Evolutionary conservation across 176 grass and related monocot species (phyloP), one percentile per base, ranked within the genome.

Genomic region (Hyparrhenia diplandra): DNA sequence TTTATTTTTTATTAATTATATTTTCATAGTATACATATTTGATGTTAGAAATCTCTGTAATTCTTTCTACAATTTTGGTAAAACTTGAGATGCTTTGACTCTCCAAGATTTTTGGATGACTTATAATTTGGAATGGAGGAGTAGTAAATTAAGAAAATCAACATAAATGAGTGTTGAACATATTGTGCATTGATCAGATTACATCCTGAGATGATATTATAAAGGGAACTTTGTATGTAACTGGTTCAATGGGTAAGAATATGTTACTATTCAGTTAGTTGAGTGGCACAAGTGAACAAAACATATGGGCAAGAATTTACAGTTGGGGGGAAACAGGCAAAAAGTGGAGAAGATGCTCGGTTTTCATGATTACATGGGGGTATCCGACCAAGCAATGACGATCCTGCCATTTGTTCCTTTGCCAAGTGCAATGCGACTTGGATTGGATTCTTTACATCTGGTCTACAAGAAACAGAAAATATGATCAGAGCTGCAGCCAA

Each of bases 391-490:
- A 98, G 90, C 71, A 94, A 67, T 65, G 88, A 84, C 18, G 88
- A 74, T 57, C 90, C 92, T 28, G 45, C 68, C 49, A 90, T 86
- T 79, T 95, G 95, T 73, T 98, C 95, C 88, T 89, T 89, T 85
- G 88, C 90, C 84, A 98, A 80, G 9, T 84, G 71, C 68, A 80
- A 73, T 36, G 95, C 90, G 73, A 93, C 85, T 88, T 84, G 86
- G 76, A 94, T 98, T 27, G 92, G 90, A 89, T 98, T 98, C 75
- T 90, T 90, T 69, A 98, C 88, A 82, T 87, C 95, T 95, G 92
- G 59, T 98, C 92, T 98, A 95, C 76, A 87, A 81, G 76, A 90
- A 95, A 88, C 27, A 83, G 35, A 74, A 73, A 81, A 11, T 70
- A 77, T 71, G 78, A 27, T 85, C 63, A 89, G 67, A 78, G 20